Evolutionary conservation across 2,329 filamentous ascomycete genomes (phyloP).

Genomic region (Trichophyton equinum): DNA sequence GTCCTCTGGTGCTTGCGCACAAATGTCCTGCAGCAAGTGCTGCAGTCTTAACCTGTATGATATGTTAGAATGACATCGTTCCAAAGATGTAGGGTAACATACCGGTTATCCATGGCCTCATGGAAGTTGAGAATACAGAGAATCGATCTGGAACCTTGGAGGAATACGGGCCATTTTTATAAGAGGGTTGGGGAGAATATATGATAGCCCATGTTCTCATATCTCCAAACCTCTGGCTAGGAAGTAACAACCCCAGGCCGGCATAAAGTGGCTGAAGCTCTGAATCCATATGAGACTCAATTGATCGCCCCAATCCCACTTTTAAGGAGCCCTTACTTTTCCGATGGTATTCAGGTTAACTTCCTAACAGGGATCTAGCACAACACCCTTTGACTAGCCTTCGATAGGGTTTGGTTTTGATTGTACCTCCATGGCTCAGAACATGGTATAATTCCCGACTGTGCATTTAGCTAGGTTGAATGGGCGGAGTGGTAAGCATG

Average conservation of each 20-base stretch:
- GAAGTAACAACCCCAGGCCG: neutral
- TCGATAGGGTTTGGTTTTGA: neutral
- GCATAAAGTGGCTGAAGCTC: neutral
- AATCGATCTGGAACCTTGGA: neutral
- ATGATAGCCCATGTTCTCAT: neutral
- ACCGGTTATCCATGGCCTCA: neutral
- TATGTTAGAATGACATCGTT: neutral
- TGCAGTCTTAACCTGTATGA: neutral
- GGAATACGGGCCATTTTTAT: neutral
- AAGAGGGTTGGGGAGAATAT: neutral
- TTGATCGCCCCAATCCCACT: neutral
- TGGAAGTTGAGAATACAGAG: neutral
- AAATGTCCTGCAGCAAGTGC: neutral
- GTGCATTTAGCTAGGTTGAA: too few species aligned
- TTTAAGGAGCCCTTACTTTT: neutral
- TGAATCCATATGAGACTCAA: neutral
- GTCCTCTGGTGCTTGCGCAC: neutral
- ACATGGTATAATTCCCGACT: neutral
- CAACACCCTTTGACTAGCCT: neutral
- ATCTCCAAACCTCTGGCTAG: neutral
- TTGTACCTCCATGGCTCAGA: neutral
- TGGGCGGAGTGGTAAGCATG: too few species aligned
- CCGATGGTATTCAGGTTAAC: neutral
- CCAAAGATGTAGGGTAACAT: neutral
- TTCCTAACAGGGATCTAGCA: neutral